Conservation (phyloP, 1,284 basidiomycete species). For the Phellopilus nigrolimitatus region DNA sequence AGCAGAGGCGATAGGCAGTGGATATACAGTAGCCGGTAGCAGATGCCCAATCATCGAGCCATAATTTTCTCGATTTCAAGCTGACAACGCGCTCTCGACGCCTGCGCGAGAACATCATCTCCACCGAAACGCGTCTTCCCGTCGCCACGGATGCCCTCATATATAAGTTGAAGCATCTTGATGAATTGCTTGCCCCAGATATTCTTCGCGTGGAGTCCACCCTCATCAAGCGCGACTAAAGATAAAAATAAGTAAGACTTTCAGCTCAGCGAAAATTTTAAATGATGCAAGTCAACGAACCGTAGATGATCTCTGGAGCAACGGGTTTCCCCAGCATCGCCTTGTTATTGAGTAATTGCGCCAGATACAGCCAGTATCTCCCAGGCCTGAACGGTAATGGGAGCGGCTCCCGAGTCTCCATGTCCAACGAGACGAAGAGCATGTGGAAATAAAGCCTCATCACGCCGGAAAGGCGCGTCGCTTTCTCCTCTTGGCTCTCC, state of each 20-base stretch:
- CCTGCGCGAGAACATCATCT: conserved; percentile 48
- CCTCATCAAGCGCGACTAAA: conserved; percentile 68
- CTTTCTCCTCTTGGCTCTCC: conserved; percentile 64
- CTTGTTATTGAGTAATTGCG: conserved; percentile 50
- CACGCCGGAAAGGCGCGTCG: conserved; percentile 74
- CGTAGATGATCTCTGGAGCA: conserved; percentile 60
- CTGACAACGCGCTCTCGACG: conserved; percentile 54
- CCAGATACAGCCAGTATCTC: conserved; percentile 65
- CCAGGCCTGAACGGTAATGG: conserved; percentile 48
- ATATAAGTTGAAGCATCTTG: conserved; percentile 67
- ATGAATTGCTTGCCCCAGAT: conserved; percentile 77
- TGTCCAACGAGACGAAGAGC: conserved; percentile 41
- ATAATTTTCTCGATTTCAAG: conserved; percentile 64
- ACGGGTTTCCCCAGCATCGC: conserved; percentile 48
- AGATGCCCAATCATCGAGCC: conserved; percentile 20
- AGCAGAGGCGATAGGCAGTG: too few species aligned
- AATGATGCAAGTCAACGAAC: conserved; percentile 34
- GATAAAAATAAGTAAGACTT: conserved; percentile 12
- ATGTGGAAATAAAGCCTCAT: conserved; percentile 88
- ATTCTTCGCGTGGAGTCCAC: conserved; percentile 53
- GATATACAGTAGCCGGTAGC: not conserved
- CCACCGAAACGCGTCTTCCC: conserved; percentile 48
- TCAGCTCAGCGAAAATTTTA: conserved; percentile 24
- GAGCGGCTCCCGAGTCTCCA: conserved; percentile 27
- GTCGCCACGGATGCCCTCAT: conserved; percentile 56